Percentiles rank a stretch among this genome's conserved stretches.
Evolutionary conservation across 129 eudicot species (phyloP).

Genomic region (Glebionis coronaria): DNA sequence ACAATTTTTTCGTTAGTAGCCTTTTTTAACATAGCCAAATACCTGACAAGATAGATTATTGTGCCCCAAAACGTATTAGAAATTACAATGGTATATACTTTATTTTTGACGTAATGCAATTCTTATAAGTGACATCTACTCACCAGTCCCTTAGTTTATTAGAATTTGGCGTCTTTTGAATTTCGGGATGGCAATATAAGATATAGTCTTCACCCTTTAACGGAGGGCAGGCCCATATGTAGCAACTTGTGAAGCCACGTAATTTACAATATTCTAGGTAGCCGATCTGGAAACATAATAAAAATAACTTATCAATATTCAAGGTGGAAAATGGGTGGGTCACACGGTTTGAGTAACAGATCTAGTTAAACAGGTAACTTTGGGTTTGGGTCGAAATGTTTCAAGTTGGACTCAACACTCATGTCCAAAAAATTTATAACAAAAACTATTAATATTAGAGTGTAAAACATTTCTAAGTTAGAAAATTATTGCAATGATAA

Average conservation of each 20-base stretch:
- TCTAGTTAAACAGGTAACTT: no score
- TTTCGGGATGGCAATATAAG: constrained; percentile 96
- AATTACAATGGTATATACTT: background rate
- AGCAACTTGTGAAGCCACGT: constrained; percentile 97
- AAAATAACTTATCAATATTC: background rate
- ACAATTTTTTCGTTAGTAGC: constrained; percentile 81
- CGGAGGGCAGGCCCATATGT: constrained; percentile 99
- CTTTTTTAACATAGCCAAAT: constrained; percentile 82
- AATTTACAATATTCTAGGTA: constrained; percentile 81
- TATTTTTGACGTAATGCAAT: background rate
- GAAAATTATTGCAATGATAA: no score
- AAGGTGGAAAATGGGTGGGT: background rate
- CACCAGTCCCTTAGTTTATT: constrained; percentile 95
- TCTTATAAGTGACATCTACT: constrained; percentile 21
- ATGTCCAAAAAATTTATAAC: no score
- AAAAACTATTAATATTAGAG: no score
- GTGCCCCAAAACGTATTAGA: constrained; percentile 14
- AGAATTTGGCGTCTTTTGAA: constrained; percentile 94
- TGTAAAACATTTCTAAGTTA: no score
- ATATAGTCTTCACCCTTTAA: constrained; percentile 97
- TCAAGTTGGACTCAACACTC: no score
- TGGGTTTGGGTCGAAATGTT: no score
- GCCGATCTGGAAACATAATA: constrained; percentile 58
- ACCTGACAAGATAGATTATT: constrained; percentile 44
- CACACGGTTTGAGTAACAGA: no score